A percentile compares a stretch with the other conserved stretches of the same genome.
Evolutionary conservation across 2,329 filamentous ascomycete genomes (phyloP).

Genomic region (Chaetomium strumarium): DNA sequence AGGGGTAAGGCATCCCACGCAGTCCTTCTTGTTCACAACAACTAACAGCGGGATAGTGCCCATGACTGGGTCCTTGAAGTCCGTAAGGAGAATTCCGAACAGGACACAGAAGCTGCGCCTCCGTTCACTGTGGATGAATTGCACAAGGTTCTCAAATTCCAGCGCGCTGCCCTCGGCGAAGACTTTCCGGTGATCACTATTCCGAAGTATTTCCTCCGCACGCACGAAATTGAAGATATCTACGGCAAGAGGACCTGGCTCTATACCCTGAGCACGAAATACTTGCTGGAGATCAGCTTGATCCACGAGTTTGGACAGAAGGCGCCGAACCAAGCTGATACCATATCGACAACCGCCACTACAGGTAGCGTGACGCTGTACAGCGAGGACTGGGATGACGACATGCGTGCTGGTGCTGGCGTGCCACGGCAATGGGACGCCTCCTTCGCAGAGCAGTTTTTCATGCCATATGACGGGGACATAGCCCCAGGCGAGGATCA

Average conservation of each 20-base stretch:
- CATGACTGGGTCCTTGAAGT: slow-evolving; percentile 36
- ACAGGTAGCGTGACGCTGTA: slow-evolving; percentile 26
- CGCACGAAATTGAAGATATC: slow-evolving; percentile 26
- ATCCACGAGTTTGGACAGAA: slow-evolving; percentile 29
- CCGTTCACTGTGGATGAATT: slow-evolving; percentile 24
- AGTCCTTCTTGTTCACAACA: slow-evolving; percentile 14
- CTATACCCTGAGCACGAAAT: slow-evolving; percentile 27
- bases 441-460: slow-evolving; percentile 15
- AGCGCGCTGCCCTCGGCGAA: slow-evolving; percentile 9
- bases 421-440: slow-evolving; percentile 16
- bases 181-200: slow-evolving; percentile 29
- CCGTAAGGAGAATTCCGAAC: slow-evolving; percentile 21
- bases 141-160: slow-evolving; percentile 24
- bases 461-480: not conserved
- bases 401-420: slow-evolving; percentile 6
- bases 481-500: not conserved
- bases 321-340: not conserved
- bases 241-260: slow-evolving; percentile 31
- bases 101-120: slow-evolving; percentile 13
- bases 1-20: slow-evolving; percentile 25
- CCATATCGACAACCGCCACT: not conserved
- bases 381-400: slow-evolving; percentile 29
- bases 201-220: not conserved
- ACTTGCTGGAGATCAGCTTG: slow-evolving; percentile 32
- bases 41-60: slow-evolving; percentile 19